Evolutionary conservation across 2,329 filamentous ascomycete species (phyloP), one percentile per base, ranked within the genome.

Genomic region (Monosporascus ibericus): DNA sequence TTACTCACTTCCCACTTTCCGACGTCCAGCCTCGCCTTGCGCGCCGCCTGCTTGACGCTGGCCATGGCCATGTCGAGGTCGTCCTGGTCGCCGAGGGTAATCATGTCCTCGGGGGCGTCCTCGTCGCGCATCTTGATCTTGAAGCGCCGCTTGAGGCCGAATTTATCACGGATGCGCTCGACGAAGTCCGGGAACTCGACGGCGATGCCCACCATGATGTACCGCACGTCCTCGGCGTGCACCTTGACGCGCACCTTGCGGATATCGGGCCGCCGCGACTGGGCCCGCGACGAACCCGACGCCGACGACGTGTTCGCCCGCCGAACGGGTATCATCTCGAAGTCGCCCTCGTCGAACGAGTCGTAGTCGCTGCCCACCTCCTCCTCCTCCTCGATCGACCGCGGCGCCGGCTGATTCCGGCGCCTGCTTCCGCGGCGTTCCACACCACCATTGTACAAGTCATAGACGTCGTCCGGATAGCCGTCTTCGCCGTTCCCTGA

Each of bases 71-170:
- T 88, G 48, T 97, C 92, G 57, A 96, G 72, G 73, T 99, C 94
- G 65, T 99, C 94, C 70, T 96, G 90, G 69, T 99, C 94, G 30
- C 88, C 91, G 82, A 99, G 87, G 34, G 92, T 96, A 65, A 99
- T 95, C 88, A 96, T 92, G 65, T 97, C 92, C 51, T 86, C 78
- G 1, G 81, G 80, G 55, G 76, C 70, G 60, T 90, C 87, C 61
- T 97, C 94, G 58, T 95, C 90, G 64, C 81, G 83, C 61, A 92
- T 83, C 76, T 94, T 94, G 71, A 96, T 86, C 78, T 92, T 95
- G 75, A 96, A 92, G 52, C 83, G 82, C 56, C 86, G 75, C 51
- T 81, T 76, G 52, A 96, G 77, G 15, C 81, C 85, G 65, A 97
- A 96, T 72, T 99, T 99, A 57, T 91, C 87, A 47, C 87, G 81